Base-by-base conservation (phyloP, 768 basidiomycete genomes). In the Pleurotus tuoliensis region DNA sequence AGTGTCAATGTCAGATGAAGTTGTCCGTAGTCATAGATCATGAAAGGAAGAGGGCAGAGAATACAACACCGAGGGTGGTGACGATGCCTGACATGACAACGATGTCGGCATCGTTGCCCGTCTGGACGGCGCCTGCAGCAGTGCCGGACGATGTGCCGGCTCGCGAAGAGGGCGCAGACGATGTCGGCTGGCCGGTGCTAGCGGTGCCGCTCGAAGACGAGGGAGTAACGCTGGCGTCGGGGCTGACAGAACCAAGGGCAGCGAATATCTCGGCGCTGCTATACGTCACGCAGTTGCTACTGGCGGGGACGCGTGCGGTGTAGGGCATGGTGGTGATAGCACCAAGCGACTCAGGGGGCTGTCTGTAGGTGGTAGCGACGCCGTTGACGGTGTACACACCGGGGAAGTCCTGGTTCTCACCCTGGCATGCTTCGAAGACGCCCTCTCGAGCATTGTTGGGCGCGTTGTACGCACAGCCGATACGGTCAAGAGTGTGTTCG, bases 401-500 rank as follows among this genome's bases (percentile, higher is more conserved):
- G 4, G 76, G 75, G 43, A 71, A 71, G 11, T 73, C 70, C 73
- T 81, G 78, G 66, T 79, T 67, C 5, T 82, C 81, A 1, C 77
- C 77, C 9, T 78, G 61, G 66, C 85, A 88, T 15, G 71, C 67
- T 52, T 79, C 77, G 66, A 84, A 88, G 0, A 69, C 69, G 30
- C 76, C 77, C 34, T 81, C 67, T 48, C 71, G 64, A 46, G 83
- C 82, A 16, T 69, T 64, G 62, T 77, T 79, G 8, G 86, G 86
- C 25, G 77, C 83, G 64, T 86, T 88, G 73, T 81, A 86, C 3
- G 51, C 58, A 49, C 82, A 80, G 4, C 87, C 87, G 38, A 86
- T 80, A 51, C 82, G 83, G 63, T 86, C 84, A 53, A 74, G 82
- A 56, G 80, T 78, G 73, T 88, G 82, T 64, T 84, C 73, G 70